Conservation (phyloP, 2,329 filamentous ascomycete species). For the Aspergillus nomiae region DNA sequence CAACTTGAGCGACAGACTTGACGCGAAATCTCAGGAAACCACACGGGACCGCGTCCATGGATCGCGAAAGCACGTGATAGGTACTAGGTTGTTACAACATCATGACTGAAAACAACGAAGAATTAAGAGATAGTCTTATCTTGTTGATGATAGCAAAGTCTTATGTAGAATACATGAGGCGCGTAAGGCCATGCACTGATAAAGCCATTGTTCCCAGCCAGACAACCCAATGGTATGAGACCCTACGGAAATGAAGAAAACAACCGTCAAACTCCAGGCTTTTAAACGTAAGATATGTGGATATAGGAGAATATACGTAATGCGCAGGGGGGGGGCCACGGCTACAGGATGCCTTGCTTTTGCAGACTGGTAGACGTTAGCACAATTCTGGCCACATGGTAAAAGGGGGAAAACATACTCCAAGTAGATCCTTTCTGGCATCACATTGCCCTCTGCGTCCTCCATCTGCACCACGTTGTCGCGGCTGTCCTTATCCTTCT, state of each 20-base stretch:
- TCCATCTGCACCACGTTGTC: constrained; percentile 97
- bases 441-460: constrained; percentile 94
- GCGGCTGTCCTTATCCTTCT: constrained; percentile 72
- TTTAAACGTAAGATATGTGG: constrained; percentile 21
- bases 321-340: not conserved
- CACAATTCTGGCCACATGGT: not conserved
- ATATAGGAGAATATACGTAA: constrained; percentile 13
- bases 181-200: constrained; percentile 13
- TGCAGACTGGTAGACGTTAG: constrained; percentile 58
- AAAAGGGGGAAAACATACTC: constrained; percentile 54
- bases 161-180: constrained; percentile 22
- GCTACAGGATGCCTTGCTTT: constrained; percentile 81
- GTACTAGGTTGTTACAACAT: not conserved
- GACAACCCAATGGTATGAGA: constrained; percentile 18
- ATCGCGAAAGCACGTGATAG: constrained; percentile 37
- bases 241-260: constrained; percentile 15
- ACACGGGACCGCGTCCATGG: constrained; percentile 28
- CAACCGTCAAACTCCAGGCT: constrained; percentile 35
- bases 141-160: constrained; percentile 7
- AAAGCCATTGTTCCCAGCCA: constrained; percentile 16
- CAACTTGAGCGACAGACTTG: not conserved
- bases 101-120: not conserved
- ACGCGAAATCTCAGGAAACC: not conserved
- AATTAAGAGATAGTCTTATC: constrained; percentile 5
- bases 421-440: constrained; percentile 98